These are phyloP conservation scores for Sungouiozyma ichnusensis DNA, from an alignment of 805 yeast genomes.

Conservation along the genomic window DNA sequence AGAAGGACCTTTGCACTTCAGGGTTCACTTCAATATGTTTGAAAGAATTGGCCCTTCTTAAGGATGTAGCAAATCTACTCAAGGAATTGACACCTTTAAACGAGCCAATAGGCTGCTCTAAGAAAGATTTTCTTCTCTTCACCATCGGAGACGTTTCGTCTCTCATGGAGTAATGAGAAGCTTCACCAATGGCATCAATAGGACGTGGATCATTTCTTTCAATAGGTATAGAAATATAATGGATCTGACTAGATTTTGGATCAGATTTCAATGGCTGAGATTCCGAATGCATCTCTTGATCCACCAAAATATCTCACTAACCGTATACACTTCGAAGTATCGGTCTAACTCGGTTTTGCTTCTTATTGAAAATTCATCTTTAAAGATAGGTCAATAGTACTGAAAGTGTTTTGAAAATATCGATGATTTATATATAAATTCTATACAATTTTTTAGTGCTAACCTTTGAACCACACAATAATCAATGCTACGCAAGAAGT, in stretches of 20 bases:
- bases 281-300: conserved; percentile 3
- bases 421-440: no score
- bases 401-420: no score
- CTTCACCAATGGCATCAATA: conserved; percentile 1
- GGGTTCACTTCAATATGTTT: conserved; percentile 39
- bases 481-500: no score
- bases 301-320: no score
- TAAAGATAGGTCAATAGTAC: no score
- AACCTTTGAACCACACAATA: no score
- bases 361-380: no score
- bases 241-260: conserved; percentile 12
- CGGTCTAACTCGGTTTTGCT: no score
- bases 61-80: conserved; percentile 70
- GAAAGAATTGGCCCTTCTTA: conserved; percentile 68
- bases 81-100: conserved; percentile 59
- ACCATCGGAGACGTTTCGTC: not conserved
- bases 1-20: conserved; percentile 45
- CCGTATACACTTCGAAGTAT: no score
- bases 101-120: conserved; percentile 44
- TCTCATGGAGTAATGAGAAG: not conserved
- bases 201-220: conserved; percentile 7
- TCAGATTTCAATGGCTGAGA: conserved; percentile 2
- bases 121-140: conserved; percentile 30
- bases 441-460: no score
- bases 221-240: conserved; percentile 27